A percentile compares a stretch with the other conserved stretches of the same genome.
These are phyloP conservation scores for Pisolithus albus DNA, from an alignment of 768 basidiomycete genomes.

Conservation along the genomic window DNA sequence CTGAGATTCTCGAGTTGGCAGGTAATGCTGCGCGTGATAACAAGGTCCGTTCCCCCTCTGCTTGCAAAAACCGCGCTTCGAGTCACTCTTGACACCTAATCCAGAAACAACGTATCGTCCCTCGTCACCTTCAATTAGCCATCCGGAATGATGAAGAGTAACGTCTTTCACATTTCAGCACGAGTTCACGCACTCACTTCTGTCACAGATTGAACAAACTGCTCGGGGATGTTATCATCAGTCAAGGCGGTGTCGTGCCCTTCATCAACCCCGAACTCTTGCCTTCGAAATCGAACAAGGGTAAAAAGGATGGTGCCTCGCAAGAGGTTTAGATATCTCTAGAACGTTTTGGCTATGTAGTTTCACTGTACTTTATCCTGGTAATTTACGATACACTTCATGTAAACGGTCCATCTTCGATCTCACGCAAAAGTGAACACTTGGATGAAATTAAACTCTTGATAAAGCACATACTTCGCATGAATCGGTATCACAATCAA, in stretches of 20 bases:
- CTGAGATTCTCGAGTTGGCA: slow-evolving; percentile 82
- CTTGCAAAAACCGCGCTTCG: not conserved
- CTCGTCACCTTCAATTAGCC: slow-evolving; percentile 69
- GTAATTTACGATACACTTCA: slow-evolving; percentile 27
- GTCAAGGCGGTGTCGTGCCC: slow-evolving; percentile 71
- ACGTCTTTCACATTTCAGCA: slow-evolving; percentile 10
- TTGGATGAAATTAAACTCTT: too few species aligned
- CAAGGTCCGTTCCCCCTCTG: slow-evolving; percentile 34
- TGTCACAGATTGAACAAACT: slow-evolving; percentile 46
- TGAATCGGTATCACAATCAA: not conserved
- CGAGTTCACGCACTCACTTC: not conserved
- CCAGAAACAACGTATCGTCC: slow-evolving; percentile 70
- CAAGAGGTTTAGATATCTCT: slow-evolving; percentile 38
- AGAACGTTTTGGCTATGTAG: slow-evolving; percentile 16
- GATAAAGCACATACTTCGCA: too few species aligned
- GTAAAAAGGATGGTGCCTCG: slow-evolving; percentile 44
- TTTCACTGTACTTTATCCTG: slow-evolving; percentile 12
- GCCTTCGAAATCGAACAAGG: slow-evolving; percentile 40
- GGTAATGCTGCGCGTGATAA: slow-evolving; percentile 75
- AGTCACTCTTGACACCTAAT: not conserved
- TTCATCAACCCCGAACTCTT: slow-evolving; percentile 48
- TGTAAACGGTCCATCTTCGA: slow-evolving; percentile 13
- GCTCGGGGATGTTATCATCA: slow-evolving; percentile 59
- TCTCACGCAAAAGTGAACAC: too few species aligned
- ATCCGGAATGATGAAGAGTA: slow-evolving; percentile 74